Evolutionary conservation across 176 grass and related monocot genomes (phyloP).

Genomic region (Melocanna baccifera): DNA sequence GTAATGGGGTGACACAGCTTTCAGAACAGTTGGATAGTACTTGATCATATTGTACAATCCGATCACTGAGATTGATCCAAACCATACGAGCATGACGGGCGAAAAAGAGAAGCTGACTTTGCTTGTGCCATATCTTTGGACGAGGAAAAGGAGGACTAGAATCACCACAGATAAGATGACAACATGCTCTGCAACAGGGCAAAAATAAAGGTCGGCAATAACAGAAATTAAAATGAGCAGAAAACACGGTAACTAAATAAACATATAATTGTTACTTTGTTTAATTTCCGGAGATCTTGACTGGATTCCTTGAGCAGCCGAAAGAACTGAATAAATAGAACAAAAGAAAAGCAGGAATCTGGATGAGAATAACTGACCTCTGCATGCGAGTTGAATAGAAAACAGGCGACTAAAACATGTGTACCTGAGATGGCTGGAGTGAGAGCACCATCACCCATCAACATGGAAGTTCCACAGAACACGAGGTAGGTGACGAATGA

Average conservation of each 20-base stretch:
- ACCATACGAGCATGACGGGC: slow-evolving; percentile 68
- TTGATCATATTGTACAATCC: slow-evolving; percentile 55
- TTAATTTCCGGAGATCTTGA: slow-evolving; percentile 46
- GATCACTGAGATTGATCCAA: slow-evolving; percentile 40
- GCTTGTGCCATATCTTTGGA: slow-evolving; percentile 53
- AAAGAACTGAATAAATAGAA: slow-evolving; percentile 52
- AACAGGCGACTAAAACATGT: background rate
- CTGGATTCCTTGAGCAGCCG: slow-evolving; percentile 68
- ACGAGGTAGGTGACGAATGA: slow-evolving; percentile 45
- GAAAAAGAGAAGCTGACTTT: slow-evolving; percentile 64
- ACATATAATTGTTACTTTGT: slow-evolving; percentile 22
- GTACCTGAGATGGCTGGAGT: slow-evolving; percentile 67
- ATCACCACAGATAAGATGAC: slow-evolving; percentile 51
- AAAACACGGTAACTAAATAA: background rate
- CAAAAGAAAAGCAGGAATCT: background rate
- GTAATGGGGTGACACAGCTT: slow-evolving; percentile 57
- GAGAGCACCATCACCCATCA: slow-evolving; percentile 66
- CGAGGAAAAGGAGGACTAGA: slow-evolving; percentile 48
- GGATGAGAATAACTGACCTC: background rate
- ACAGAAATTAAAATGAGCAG: background rate
- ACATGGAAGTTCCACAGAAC: slow-evolving; percentile 63
- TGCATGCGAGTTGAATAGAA: background rate
- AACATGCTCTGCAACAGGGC: slow-evolving; percentile 39
- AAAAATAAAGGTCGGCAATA: background rate
- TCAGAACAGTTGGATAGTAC: slow-evolving; percentile 52